These are phyloP conservation scores for Vitis vinifera DNA, from an alignment of 164 flowering plant species.

Conservation along the genomic window ASM3070453v1 NC_081822.1:23181001-23181500, in stretches of 20 bases:
- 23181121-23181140: neutral
- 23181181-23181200: neutral
- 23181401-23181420: conserved; percentile 79
- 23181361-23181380: conserved; percentile 38
- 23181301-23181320: conserved; percentile 65
- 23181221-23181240: conserved; percentile 37
- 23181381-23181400: conserved; percentile 64
- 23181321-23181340: conserved; percentile 89
- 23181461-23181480: conserved; percentile 77
- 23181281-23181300: conserved; percentile 14
- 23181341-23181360: conserved; percentile 32
- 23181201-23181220: conserved; percentile 39
- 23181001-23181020: conserved; percentile 69
- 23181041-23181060: conserved; percentile 49
- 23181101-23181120: conserved; percentile 44
- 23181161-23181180: neutral
- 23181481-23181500: conserved; percentile 82
- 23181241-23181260: conserved; percentile 40
- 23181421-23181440: conserved; percentile 59
- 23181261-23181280: conserved; percentile 44
- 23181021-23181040: conserved; percentile 72
- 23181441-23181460: conserved; percentile 72
- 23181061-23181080: conserved; percentile 32
- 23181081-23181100: conserved; percentile 59
- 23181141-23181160: too few relatives aligned